Conservation (phyloP, 495 filamentous ascomycete genomes). For the Pseudomonodictys pantanalensis region DNA sequence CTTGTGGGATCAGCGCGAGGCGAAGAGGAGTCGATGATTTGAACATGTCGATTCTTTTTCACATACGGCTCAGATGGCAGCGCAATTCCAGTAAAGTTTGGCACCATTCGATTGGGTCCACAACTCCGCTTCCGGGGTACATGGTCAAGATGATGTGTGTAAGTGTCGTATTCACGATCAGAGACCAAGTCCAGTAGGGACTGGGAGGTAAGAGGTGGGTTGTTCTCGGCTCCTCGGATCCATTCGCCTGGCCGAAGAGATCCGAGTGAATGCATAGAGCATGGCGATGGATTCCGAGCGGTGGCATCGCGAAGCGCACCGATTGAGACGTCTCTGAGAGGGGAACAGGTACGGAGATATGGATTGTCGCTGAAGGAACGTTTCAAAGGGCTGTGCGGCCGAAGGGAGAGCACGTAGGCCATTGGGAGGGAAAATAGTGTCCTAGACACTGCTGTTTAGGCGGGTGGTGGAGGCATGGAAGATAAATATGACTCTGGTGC, state of each 20-base stretch:
- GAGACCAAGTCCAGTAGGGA: conserved; percentile 18
- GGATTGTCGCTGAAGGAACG: conserved; percentile 38
- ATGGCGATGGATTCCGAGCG: conserved; percentile 27
- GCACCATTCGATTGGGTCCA: not conserved
- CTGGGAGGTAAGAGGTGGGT: conserved; percentile 13
- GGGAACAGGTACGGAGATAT: conserved; percentile 28
- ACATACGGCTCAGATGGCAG: not conserved
- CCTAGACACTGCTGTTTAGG: conserved; percentile 18
- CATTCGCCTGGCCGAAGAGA: conserved; percentile 18
- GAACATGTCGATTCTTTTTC: not conserved
- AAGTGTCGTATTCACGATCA: not conserved
- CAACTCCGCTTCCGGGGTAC: conserved; percentile 15
- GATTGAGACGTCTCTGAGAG: conserved; percentile 14
- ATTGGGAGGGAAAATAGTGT: conserved; percentile 12
- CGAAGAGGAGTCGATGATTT: too few relatives aligned
- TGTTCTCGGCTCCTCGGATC: conserved; percentile 29
- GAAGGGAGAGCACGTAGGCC: conserved; percentile 37
- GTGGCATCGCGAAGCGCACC: conserved; percentile 18
- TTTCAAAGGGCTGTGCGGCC: conserved; percentile 35
- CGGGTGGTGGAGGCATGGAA: conserved; percentile 23
- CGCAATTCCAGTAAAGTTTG: not conserved
- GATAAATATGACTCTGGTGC: conserved; percentile 29
- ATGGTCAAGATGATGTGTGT: not conserved
- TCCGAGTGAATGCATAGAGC: conserved; percentile 25
- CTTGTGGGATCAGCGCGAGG: too few relatives aligned